Evolutionary conservation across 495 filamentous ascomycete species (phyloP).

Genomic region (Penicillium argentinense): DNA sequence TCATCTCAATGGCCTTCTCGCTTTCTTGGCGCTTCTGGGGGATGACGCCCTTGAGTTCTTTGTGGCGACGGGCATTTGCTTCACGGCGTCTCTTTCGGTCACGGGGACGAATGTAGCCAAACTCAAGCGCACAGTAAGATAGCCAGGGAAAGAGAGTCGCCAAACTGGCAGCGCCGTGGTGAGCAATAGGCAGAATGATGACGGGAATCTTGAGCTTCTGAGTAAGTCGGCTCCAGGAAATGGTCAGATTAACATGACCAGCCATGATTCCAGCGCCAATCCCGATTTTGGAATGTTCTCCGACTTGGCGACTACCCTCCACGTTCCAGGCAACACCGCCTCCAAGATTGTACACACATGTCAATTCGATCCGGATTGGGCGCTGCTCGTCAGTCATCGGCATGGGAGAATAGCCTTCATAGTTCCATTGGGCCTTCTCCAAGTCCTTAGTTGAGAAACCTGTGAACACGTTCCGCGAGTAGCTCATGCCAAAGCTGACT

Average conservation of each 20-base stretch:
- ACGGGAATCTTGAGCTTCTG: conserved; percentile 44
- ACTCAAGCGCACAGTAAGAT: conserved; percentile 50
- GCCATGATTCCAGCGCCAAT: conserved; percentile 38
- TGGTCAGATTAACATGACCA: conserved; percentile 37
- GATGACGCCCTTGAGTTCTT: conserved; percentile 41
- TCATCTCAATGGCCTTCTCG: conserved; percentile 51
- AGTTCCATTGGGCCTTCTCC: conserved; percentile 42
- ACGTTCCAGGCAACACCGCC: conserved; percentile 36
- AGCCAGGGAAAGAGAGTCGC: conserved; percentile 48
- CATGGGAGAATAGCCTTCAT: conserved; percentile 39
- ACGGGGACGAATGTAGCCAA: conserved; percentile 43
- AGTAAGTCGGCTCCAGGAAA: conserved; percentile 44
- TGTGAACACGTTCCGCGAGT: conserved; percentile 45
- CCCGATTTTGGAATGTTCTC: conserved; percentile 39
- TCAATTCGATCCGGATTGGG: conserved; percentile 36
- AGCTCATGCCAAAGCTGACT: conserved; percentile 31
- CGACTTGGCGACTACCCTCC: conserved; percentile 38
- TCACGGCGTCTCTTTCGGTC: conserved; percentile 37
- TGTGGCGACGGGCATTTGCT: conserved; percentile 36
- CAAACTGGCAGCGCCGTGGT: conserved; percentile 35
- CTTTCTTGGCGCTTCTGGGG: conserved; percentile 48
- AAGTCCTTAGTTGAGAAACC: conserved; percentile 32
- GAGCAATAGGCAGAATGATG: conserved; percentile 34
- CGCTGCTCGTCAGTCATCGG: conserved; percentile 31
- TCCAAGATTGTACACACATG: conserved; percentile 19